Base-by-base conservation (phyloP, 768 basidiomycete genomes). In the Favolaschia claudopus region DNA sequence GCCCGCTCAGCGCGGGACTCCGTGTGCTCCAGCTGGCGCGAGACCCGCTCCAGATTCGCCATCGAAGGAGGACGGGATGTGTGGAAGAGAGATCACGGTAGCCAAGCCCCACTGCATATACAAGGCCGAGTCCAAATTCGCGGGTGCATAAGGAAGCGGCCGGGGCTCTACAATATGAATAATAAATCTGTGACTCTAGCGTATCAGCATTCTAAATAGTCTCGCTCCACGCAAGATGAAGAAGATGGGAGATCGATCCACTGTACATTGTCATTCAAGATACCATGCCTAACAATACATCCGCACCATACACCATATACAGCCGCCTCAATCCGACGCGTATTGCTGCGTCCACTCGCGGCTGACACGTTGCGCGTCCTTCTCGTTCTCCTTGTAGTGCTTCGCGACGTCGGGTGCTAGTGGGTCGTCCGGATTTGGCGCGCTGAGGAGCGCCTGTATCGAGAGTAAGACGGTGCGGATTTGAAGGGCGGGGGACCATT, bases 401-500 rank as follows among this genome's bases (percentile, higher is more conserved):
- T 97, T 96, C 27, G 97, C 97, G 17, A 95, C 93, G 64, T 96
- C 95, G 34, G 95, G 93, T 31, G 95, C 95, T 25, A 96, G 85
- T 5, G 95, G 95, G 70, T 96, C 95, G 68, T 96, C 95, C 1
- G 97, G 97, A 76, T 99, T 99, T 3, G 97, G 97, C 1, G 97
- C 89, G 62, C 91, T 93, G 38, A 99, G 82, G 42, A 99, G 81
- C n/a, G 97, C 97, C 76, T 99, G 97, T 70, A 99, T 85, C 36
- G 96, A 98, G 47, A 99, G 85, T 55, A 99, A 81, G 47, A 99
- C 97, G 2, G 97, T 99, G 66, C 97, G 90, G 77, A 99, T 99
- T 74, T 99, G 97, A 17, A 99, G 83, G 0, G 97, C 97, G 19
- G 97, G 97, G 10, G 95, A 97, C 97, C 97, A 99, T 82, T 99